These are phyloP conservation scores for Artemisia annua DNA, from an alignment of 129 eudicot genomes.

Conservation along the genomic window DNA sequence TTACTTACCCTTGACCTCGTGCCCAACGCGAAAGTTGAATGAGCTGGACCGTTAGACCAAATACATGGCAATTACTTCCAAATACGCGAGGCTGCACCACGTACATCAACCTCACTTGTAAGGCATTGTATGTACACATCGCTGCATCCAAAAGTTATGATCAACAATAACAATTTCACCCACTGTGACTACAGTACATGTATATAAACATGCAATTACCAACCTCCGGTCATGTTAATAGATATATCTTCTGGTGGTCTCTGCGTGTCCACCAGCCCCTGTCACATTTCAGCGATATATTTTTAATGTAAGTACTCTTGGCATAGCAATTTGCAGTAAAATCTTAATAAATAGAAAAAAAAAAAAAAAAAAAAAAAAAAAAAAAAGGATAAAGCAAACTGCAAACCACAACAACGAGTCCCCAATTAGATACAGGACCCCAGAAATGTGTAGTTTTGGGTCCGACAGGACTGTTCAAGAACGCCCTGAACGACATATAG, in stretches of 20 bases:
- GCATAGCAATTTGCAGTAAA: no score
- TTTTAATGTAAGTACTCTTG: neutral
- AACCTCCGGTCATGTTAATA: neutral
- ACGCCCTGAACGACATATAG: constrained; percentile 13
- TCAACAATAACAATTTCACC: neutral
- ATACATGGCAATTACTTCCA: neutral
- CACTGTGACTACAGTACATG: neutral
- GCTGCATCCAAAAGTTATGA: constrained; percentile 1
- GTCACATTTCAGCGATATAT: neutral
- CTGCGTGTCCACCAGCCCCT: neutral
- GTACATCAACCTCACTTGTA: neutral
- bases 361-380: no score
- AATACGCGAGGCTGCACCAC: neutral
- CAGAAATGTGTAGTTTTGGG: constrained; percentile 33
- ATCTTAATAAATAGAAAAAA: no score
- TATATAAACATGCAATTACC: neutral
- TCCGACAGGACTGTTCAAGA: constrained; percentile 22
- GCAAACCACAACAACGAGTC: constrained; percentile 23
- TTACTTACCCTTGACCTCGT: neutral
- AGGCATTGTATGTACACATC: neutral
- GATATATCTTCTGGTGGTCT: neutral
- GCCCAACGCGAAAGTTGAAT: neutral
- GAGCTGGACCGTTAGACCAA: neutral
- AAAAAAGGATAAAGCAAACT: neutral
- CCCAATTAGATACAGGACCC: constrained; percentile 31